Percentiles rank a stretch among this genome's conserved stretches.
Evolutionary conservation across 1,284 basidiomycete species (phyloP).

Genomic region (Heterobasidion occidentale): DNA sequence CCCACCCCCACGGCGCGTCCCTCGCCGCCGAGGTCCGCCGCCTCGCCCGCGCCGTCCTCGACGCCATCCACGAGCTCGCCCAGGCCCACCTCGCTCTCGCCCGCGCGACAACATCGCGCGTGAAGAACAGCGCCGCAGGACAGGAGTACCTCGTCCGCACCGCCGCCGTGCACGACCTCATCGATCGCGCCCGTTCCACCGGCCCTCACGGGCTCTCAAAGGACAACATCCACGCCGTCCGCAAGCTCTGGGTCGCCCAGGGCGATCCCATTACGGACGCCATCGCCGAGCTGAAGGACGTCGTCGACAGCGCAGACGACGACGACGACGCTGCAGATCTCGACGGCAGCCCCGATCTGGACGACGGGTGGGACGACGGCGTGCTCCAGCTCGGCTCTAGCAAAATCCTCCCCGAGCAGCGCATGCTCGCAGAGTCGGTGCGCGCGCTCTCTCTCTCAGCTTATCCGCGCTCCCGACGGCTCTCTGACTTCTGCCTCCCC

Average conservation of each 20-base stretch:
- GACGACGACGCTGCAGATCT: slow-evolving; percentile 14
- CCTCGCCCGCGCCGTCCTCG: slow-evolving; percentile 37
- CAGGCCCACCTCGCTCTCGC: slow-evolving; percentile 14
- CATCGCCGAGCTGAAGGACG: slow-evolving; percentile 46
- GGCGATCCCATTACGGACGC: slow-evolving; percentile 55
- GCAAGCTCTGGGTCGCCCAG: slow-evolving; percentile 47
- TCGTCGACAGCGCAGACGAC: slow-evolving; percentile 24
- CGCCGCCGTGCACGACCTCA: slow-evolving; percentile 56
- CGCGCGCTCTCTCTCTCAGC: no score
- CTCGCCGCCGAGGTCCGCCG: slow-evolving; percentile 41
- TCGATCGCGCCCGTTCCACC: slow-evolving; percentile 38
- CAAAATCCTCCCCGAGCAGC: slow-evolving; percentile 4
- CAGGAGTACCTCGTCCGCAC: slow-evolving; percentile 55
- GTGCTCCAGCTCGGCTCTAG: slow-evolving; percentile 27
- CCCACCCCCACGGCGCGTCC: slow-evolving; percentile 39
- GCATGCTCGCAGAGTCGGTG: slow-evolving; percentile 8
- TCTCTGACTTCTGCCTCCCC: neutral
- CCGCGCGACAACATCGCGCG: neutral
- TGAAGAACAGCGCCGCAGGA: slow-evolving; percentile 9
- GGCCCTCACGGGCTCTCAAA: slow-evolving; percentile 37
- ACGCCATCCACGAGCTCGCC: slow-evolving; percentile 33
- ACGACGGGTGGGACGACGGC: slow-evolving; percentile 64
- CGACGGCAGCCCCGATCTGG: slow-evolving; percentile 14
- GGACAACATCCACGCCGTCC: slow-evolving; percentile 54
- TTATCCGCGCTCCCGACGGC: no score